These are phyloP conservation scores for Forsythia viridissima DNA, from an alignment of 257 asterid genomes.

Conservation along the genomic window DNA sequence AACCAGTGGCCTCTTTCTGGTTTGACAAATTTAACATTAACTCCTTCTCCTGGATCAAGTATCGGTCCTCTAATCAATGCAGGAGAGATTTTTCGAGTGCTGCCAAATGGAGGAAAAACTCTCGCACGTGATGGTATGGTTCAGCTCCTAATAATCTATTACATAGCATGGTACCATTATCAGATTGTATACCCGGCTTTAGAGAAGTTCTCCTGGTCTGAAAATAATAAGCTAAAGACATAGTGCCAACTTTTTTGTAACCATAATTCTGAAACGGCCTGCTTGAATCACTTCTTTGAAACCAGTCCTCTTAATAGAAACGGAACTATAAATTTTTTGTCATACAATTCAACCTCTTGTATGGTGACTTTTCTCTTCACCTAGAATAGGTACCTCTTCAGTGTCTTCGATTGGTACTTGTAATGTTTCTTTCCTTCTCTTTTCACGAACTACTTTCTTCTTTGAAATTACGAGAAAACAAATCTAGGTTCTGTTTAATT, in stretches of 20 bases:
- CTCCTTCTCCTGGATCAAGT: slow-evolving; percentile 66
- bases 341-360: background rate
- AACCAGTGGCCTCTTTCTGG: slow-evolving; percentile 84
- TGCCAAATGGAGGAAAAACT: slow-evolving; percentile 72
- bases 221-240: background rate
- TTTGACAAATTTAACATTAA: slow-evolving; percentile 62
- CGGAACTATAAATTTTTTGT: no score
- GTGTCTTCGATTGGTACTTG: background rate
- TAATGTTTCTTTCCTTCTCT: background rate
- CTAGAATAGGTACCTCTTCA: background rate
- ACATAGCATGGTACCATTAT: background rate
- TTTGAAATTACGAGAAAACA: background rate
- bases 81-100: slow-evolving; percentile 78
- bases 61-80: slow-evolving; percentile 81
- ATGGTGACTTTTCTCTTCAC: background rate
- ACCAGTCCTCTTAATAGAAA: background rate
- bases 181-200: background rate
- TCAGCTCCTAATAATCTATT: slow-evolving; percentile 5
- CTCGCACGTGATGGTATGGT: slow-evolving; percentile 77
- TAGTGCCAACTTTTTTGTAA: background rate
- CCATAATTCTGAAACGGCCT: background rate
- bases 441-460: slow-evolving; percentile 1
- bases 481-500: slow-evolving; percentile 14
- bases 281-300: background rate
- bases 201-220: background rate